Evolutionary conservation across 2,329 filamentous ascomycete species (phyloP).

Genomic region (Akanthomyces uredinophilus): DNA sequence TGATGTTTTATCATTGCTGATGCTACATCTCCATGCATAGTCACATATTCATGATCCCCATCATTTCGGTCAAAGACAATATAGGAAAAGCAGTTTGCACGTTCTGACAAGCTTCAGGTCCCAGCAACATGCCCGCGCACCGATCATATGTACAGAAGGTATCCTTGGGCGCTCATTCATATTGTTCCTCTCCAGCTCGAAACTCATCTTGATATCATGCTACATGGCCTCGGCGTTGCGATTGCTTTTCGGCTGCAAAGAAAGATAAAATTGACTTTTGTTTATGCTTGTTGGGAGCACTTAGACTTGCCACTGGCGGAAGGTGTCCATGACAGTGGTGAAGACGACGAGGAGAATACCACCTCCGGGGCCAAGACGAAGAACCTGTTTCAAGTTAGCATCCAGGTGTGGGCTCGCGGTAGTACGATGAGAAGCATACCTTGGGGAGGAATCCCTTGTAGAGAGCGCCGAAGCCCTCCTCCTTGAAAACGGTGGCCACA

Average conservation of each 20-base stretch:
- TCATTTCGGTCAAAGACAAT: not conserved
- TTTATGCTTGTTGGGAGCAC: not conserved
- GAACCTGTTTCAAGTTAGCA: slow-evolving; percentile 27
- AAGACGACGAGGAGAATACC: slow-evolving; percentile 78
- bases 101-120: not conserved
- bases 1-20: not conserved
- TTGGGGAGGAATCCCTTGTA: slow-evolving; percentile 99
- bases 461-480: slow-evolving; percentile 85
- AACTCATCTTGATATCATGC: slow-evolving; percentile 5
- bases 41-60: not conserved
- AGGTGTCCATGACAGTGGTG: slow-evolving; percentile 89
- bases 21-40: not conserved
- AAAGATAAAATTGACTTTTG: not conserved
- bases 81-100: not conserved
- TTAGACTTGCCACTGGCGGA: slow-evolving; percentile 55
- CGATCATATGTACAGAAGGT: slow-evolving; percentile 5
- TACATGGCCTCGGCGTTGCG: not conserved
- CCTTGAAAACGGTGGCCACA: slow-evolving; percentile 78
- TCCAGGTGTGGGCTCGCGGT: too few species aligned
- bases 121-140: not conserved
- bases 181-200: not conserved
- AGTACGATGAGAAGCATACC: slow-evolving; percentile 56
- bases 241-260: not conserved
- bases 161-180: not conserved
- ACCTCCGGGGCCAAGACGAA: slow-evolving; percentile 49